Percentiles rank a stretch among this genome's conserved stretches.
Conservation (phyloP, 108 stramenopile genomes). For the Craspedostauros australis region DNA sequence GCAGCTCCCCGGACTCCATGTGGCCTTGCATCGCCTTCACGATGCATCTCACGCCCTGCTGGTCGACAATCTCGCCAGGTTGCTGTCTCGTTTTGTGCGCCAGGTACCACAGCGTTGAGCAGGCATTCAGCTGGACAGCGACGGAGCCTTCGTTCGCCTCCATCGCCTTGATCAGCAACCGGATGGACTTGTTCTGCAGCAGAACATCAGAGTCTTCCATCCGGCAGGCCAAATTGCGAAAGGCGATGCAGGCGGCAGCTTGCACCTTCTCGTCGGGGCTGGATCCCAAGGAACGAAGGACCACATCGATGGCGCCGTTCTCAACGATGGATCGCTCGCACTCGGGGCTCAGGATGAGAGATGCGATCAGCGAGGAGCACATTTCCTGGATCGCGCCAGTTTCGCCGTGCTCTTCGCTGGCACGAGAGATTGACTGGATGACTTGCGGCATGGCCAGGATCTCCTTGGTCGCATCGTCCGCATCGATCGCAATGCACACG, state of each 20-base stretch:
- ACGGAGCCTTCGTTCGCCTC: conserved; percentile 1
- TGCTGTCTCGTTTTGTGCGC: conserved; percentile 8
- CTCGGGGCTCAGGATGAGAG: conserved; percentile 1
- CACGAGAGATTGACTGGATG: not conserved
- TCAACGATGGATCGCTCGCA: conserved; percentile 8
- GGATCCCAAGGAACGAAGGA: conserved; percentile 2
- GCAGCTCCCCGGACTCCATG: conserved; percentile 36
- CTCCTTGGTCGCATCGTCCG: conserved; percentile 6
- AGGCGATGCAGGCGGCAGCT: conserved; percentile 20
- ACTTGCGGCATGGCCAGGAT: conserved; percentile 4
- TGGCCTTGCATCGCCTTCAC: conserved; percentile 46
- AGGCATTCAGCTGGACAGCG: conserved; percentile 21
- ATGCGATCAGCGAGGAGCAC: conserved; percentile 9
- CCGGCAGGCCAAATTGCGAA: conserved; percentile 27
- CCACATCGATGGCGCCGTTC: conserved; percentile 11
- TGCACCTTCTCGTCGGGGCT: conserved; percentile 16
- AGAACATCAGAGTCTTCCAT: conserved; percentile 5
- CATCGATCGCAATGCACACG: conserved; percentile 11
- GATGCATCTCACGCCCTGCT: conserved; percentile 15
- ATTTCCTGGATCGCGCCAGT: not conserved
- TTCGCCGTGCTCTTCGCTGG: conserved; percentile 4
- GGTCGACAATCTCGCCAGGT: conserved; percentile 2
- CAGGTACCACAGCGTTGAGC: conserved; percentile 27
- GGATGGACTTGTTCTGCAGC: conserved; percentile 2
- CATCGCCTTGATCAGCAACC: conserved; percentile 21